Conservation (phyloP, 164 flowering plant species). For the Tetrastigma voinierianum region DNA sequence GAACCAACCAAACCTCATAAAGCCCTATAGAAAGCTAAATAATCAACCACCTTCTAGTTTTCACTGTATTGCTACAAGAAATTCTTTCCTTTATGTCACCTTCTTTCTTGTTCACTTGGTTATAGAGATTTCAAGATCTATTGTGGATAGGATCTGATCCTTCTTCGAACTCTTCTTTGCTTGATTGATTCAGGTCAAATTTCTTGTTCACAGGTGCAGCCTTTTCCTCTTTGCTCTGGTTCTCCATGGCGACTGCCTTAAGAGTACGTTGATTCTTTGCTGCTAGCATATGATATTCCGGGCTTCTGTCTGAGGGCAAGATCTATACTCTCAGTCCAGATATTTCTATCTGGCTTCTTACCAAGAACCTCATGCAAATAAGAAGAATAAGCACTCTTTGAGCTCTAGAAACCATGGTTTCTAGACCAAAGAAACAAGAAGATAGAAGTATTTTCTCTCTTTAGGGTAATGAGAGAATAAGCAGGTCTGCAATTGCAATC, state of each 20-base stretch:
- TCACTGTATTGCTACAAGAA: background rate
- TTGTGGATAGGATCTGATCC: slow-evolving; percentile 76
- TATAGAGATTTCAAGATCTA: slow-evolving; percentile 27
- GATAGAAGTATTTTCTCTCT: slow-evolving; percentile 14
- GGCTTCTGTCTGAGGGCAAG: slow-evolving; percentile 16
- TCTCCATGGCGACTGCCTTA: slow-evolving; percentile 20
- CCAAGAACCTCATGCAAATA: slow-evolving; percentile 34
- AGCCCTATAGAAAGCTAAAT: slow-evolving; percentile 12
- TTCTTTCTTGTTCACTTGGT: slow-evolving; percentile 8
- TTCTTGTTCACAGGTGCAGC: slow-evolving; percentile 21
- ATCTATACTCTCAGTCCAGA: slow-evolving; percentile 27
- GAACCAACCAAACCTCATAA: slow-evolving; percentile 17
- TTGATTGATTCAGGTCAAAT: slow-evolving; percentile 48
- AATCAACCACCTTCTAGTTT: slow-evolving; percentile 2
- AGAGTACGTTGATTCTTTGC: slow-evolving; percentile 26
- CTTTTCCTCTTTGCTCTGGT: slow-evolving; percentile 21
- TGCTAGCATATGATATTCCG: slow-evolving; percentile 5
- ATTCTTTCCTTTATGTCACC: slow-evolving; percentile 7
- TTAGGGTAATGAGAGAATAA: slow-evolving; percentile 16
- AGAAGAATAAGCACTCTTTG: slow-evolving; percentile 36
- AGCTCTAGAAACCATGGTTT: slow-evolving; percentile 26
- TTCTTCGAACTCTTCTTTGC: slow-evolving; percentile 53
- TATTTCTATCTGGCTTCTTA: slow-evolving; percentile 29
- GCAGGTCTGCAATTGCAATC: slow-evolving; percentile 24
- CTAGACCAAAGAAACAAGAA: slow-evolving; percentile 6